These are phyloP conservation scores for Suillus subluteus DNA, from an alignment of 768 basidiomycete species.

Conservation along the genomic window DNA sequence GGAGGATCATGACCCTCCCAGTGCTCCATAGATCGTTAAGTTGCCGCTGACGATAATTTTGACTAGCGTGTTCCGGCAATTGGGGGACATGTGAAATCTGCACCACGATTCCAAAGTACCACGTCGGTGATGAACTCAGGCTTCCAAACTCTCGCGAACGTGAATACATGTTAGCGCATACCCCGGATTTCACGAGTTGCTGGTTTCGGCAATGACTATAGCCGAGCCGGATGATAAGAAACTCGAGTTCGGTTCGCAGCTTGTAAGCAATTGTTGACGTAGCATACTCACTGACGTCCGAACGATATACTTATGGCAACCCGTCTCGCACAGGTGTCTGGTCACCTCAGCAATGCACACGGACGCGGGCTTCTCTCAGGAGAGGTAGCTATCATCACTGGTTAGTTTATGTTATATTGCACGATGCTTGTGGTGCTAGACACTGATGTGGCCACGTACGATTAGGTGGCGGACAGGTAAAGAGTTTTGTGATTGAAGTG, in stretches of 20 bases:
- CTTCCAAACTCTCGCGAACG: neutral
- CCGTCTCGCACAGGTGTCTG: slow-evolving; percentile 71
- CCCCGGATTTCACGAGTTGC: neutral
- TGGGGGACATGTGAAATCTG: neutral
- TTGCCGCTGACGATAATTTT: neutral
- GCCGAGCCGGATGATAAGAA: slow-evolving; percentile 3
- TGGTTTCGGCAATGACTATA: neutral
- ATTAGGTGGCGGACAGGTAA: slow-evolving; percentile 76
- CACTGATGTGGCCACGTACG: slow-evolving; percentile 4
- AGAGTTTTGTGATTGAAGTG: slow-evolving; percentile 1
- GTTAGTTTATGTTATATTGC: slow-evolving; percentile 40
- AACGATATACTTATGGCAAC: slow-evolving; percentile 44
- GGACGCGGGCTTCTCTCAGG: slow-evolving; percentile 65
- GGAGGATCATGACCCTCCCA: no score
- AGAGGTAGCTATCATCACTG: slow-evolving; percentile 87
- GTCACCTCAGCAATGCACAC: slow-evolving; percentile 60
- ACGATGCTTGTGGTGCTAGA: slow-evolving; percentile 4
- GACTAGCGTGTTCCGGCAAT: neutral
- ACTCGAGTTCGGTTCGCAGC: neutral
- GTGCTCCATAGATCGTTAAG: no score
- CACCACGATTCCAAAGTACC: neutral
- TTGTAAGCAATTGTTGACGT: neutral
- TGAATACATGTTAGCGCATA: neutral
- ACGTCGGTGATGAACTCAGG: neutral
- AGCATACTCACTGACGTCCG: neutral